These are phyloP conservation scores for Hypericum perforatum DNA, from an alignment of 345 rosid genomes.

Conservation along the genomic window DNA sequence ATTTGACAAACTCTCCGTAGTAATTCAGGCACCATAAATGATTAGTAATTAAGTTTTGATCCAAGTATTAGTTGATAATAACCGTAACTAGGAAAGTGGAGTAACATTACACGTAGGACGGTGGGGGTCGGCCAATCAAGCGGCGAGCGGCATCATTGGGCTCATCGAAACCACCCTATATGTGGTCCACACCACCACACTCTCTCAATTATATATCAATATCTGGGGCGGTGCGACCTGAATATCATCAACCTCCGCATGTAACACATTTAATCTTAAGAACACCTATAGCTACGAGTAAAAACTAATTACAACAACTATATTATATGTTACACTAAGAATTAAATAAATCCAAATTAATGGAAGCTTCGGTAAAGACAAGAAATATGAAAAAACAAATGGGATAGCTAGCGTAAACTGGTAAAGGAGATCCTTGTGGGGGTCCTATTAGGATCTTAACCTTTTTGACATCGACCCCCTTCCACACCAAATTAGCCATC, in stretches of 20 bases:
- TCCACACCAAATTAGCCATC: slow-evolving; percentile 20
- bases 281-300: too few species aligned
- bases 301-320: too few species aligned
- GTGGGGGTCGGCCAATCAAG: slow-evolving; percentile 83
- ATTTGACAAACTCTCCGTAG: too few species aligned
- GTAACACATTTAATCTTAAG: neutral
- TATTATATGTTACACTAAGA: too few species aligned
- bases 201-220: slow-evolving; percentile 8
- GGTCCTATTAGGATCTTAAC: slow-evolving; percentile 34
- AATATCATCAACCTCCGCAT: neutral
- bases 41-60: too few species aligned
- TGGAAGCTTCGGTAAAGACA: too few species aligned
- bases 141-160: slow-evolving; percentile 69
- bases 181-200: slow-evolving; percentile 35
- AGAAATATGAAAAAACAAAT: neutral
- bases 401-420: slow-evolving; percentile 43
- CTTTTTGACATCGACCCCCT: slow-evolving; percentile 35
- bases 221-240: slow-evolving; percentile 34
- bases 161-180: slow-evolving; percentile 13
- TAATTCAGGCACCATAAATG: too few species aligned
- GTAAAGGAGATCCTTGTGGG: slow-evolving; percentile 40
- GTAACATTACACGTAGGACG: slow-evolving; percentile 62
- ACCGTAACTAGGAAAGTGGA: slow-evolving; percentile 17
- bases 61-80: neutral
- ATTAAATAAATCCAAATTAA: too few species aligned